Base-by-base conservation (phyloP, 306 rosid genomes). In the Cucurbita pepo region DNA sequence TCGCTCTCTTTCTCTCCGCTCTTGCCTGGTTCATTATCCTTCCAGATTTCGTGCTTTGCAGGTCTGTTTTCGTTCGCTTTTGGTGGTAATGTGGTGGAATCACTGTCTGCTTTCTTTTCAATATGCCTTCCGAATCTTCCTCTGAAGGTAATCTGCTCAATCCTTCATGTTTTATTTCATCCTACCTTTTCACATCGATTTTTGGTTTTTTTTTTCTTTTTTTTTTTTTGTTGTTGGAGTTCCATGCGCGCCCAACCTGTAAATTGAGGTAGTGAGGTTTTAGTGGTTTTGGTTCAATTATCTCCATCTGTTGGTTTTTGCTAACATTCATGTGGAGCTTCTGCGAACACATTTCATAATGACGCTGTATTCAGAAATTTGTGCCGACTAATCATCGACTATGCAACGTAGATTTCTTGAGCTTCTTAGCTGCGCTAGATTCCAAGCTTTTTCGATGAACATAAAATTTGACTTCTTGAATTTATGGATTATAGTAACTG, bases 41-140 rank as follows among this genome's bases (percentile, higher is more conserved):
- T 69, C 43, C 21, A 50, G 74, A 69, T 80, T 77, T 75, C 74
- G 64, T 66, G 44, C 63, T 79, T 30, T 82, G 55, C 89, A 93
- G 96, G 83, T 77, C 78, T 56, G 5, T 48, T 52, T 30, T 77
- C 73, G 77, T 56, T 63, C 21, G 4, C 7, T 76, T 82, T 62
- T 69, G 54, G 38, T 78, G 4, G 78, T 86, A 87, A 90, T 90
- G 97, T 80, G 76, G 81, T 72, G 77, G 78, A 47, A 71, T 74
- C 79, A 75, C 57, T 53, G 71, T 73, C 81, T 86, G 61, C 70
- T 61, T 37, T 0, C 43, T 62, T 1, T 38, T 62, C 22, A 16
- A 16, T 38, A 69, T 86, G 88, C 71, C 92, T 67, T 50, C 84
- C 45, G 92, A 91, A 86, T 95, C 91, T 64, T 83, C 95, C 77